Evolutionary conservation across 73 alveolate species (phyloP), one percentile per base, ranked within the genome.

Genomic region (Tetrahymena borealis): DNA sequence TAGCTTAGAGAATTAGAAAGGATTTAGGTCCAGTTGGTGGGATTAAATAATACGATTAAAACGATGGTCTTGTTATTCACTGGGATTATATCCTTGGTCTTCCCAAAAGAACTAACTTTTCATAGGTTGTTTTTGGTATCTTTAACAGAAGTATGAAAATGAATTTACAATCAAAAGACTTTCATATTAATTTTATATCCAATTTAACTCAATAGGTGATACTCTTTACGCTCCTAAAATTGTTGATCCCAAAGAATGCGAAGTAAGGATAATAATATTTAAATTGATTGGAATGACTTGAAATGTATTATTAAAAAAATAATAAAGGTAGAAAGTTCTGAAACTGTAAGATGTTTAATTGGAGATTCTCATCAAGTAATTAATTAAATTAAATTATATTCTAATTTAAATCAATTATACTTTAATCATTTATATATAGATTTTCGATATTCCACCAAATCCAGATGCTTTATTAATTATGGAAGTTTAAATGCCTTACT

Each of bases 61-160:
- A 78, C 31, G 95, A 93, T 41, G 95, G 95, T 4, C 33, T 93
- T 18, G 95, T 93, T 15, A n/a, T 93, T 13, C 95, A 85, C 79
- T 93, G 95, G 95, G 95, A 93, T 93, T 93, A 93, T 39, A 41
- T 38, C 13, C 78, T 93, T 33, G 95, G 95, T 32, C 91, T 93
- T 32, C 95, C 95, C 11, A 79, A 92, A 33, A 93, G 91, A 93
- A 93, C 95, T 1, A 93, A 93, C 35, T 78, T 93, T 24, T 78
- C 91, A 10, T 85, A 93, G 41, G 90, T 93, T 28, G 95, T 85
- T 13, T 93, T 39, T 93, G 95, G 93, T 39, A 78, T 93, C 15
- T 93, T 79, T 90, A 93, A 93, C 39, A 85, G 91, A 39, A 93
- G 90, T 60, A 60, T 18, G 35, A 5, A 60, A 20, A 24, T 18